Evolutionary conservation across 2,329 filamentous ascomycete genomes (phyloP), one percentile per base, ranked within the genome.

Genomic region (Ceratocystis cubensis): DNA sequence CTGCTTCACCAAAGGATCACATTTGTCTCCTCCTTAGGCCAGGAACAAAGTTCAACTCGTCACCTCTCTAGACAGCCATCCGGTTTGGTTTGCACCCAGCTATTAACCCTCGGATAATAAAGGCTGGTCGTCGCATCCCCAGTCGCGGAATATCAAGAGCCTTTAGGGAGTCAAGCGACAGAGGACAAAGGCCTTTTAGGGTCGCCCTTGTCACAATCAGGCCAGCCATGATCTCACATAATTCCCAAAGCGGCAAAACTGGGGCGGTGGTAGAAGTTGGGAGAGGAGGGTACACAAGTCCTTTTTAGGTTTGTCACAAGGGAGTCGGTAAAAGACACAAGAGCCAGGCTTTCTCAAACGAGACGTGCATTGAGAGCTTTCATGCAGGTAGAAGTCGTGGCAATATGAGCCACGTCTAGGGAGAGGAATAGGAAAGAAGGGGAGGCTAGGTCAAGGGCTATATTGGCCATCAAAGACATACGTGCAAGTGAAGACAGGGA

Each of bases 361-460:
- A 64, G 45, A 64, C 63, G 30, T 46, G 63, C 25, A 64, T 22
- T 56, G 20, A 44, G 63, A 50, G 61, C 44, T 63, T 63, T 20
- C 61, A 63, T 48, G 28, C 20, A 30, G 28, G 46, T 28, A 48
- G 4, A 13, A 63, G 37, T 41, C 37, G 10, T 45, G 33, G 48
- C 44, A 44, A 41, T 41, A 63, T 44, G 46, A 46, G 62, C 30
- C 62, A 46, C 46, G 15, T 33, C 53, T 22, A 57, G 53, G 53
- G 53, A 57, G 53, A 33, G 15, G 53, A 41, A 41, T 13, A 3
- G 22, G 53, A 28, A 22, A 28, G 20, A 20, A 13, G 37, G 10
- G 37, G 37, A 41, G 8, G 3, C 37, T 13, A 41, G 37, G 37
- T 15, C 53, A 30, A 22, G 53, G 53, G 53, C 30, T 25, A 57